Conservation (phyloP, 2,329 filamentous ascomycete genomes). For the Elsinoe necatrix region DNA sequence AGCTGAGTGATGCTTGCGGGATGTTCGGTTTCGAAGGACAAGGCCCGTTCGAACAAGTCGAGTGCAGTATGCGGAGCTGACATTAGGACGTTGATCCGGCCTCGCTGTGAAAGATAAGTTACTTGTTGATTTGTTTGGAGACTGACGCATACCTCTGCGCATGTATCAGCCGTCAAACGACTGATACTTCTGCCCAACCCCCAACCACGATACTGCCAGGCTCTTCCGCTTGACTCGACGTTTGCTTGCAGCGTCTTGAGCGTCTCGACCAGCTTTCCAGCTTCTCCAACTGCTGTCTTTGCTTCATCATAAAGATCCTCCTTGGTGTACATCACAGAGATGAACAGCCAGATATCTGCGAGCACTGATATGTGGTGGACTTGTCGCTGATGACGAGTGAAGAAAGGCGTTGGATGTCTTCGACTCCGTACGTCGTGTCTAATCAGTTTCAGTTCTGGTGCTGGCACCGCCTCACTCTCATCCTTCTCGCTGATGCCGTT, state of each 20-base stretch:
- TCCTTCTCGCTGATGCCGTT: conserved; percentile 4
- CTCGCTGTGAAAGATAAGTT: conserved; percentile 44
- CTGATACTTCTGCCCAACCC: conserved; percentile 73
- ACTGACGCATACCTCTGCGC: conserved; percentile 58
- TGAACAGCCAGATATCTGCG: conserved; percentile 79
- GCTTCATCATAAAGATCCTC: conserved; percentile 74
- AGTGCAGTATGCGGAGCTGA: conserved; percentile 60
- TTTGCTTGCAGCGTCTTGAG: conserved; percentile 57
- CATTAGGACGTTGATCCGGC: conserved; percentile 56
- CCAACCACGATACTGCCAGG: conserved; percentile 61
- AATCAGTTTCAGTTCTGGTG: background rate
- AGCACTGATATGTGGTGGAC: conserved; percentile 52
- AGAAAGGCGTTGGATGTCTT: background rate
- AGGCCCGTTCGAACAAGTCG: conserved; percentile 69
- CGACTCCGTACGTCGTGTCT: background rate
- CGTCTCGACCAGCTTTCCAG: conserved; percentile 61
- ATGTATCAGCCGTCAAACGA: conserved; percentile 76
- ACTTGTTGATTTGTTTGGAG: background rate
- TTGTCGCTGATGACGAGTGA: conserved; percentile 35
- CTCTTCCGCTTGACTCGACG: conserved; percentile 54
- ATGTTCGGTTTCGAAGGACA: conserved; percentile 74
- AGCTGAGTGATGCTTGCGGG: conserved; percentile 70
- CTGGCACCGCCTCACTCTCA: background rate
- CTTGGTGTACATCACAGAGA: conserved; percentile 78
- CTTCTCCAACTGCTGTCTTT: conserved; percentile 71